Percentiles rank a stretch among this genome's conserved stretches.
Evolutionary conservation across 1,139 yeast genomes (phyloP).

Genomic region (Kodamaea derodonti): DNA sequence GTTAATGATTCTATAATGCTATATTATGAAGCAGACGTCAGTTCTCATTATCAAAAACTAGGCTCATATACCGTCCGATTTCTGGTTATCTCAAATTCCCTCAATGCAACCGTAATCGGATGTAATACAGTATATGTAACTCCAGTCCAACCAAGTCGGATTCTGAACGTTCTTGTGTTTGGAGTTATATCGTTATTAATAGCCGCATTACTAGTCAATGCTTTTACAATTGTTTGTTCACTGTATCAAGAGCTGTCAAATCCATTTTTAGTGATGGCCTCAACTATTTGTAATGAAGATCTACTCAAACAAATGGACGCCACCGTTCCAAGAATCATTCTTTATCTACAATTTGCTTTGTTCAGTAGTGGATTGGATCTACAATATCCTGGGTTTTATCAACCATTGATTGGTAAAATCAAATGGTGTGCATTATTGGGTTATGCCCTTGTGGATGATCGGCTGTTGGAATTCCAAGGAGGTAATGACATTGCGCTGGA

Average conservation of each 20-base stretch:
- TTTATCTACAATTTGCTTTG: conserved; percentile 56
- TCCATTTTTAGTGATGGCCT: conserved; percentile 54
- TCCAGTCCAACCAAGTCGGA: conserved; percentile 34
- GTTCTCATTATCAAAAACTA: conserved; percentile 29
- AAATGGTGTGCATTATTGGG: conserved; percentile 40
- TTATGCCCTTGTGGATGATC: conserved; percentile 15
- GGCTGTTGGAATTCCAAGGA: neutral
- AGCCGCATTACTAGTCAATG: conserved; percentile 39
- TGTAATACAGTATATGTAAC: conserved; percentile 50
- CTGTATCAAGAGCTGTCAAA: conserved; percentile 63
- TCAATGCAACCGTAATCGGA: conserved; percentile 35
- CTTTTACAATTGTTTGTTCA: conserved; percentile 44
- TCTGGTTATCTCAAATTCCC: conserved; percentile 36
- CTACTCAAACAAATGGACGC: conserved; percentile 58
- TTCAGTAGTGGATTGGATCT: conserved; percentile 55
- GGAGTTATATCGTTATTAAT: conserved; percentile 42
- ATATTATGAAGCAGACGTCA: conserved; percentile 36
- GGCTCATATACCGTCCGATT: conserved; percentile 43
- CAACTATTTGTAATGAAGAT: conserved; percentile 58
- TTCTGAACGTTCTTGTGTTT: conserved; percentile 34
- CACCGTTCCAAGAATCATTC: conserved; percentile 43
- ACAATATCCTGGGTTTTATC: conserved; percentile 62
- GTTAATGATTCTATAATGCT: conserved; percentile 36
- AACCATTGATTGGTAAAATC: conserved; percentile 45
- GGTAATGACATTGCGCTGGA: conserved; percentile 14